Conservation (phyloP, 2,329 filamentous ascomycete species). For the Ascomycota sp. region DNA sequence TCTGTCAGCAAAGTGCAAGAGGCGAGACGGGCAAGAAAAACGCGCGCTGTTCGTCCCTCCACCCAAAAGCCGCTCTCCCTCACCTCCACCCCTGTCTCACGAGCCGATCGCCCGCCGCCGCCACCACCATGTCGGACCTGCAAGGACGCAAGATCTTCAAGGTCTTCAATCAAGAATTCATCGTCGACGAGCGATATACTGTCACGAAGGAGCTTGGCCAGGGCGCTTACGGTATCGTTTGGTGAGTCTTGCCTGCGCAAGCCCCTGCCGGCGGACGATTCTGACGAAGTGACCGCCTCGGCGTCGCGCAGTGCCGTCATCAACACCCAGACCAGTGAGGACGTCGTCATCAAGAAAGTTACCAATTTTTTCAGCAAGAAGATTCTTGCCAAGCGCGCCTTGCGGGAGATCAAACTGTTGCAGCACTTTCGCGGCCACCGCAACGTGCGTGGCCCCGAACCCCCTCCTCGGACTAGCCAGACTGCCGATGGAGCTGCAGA, state of each 20-base stretch:
- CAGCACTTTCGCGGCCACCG: slow-evolving; percentile 90
- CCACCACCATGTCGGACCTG: slow-evolving; percentile 19
- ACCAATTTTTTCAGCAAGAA: slow-evolving; percentile 99
- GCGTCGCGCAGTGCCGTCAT: slow-evolving; percentile 87
- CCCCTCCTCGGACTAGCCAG: too few species aligned
- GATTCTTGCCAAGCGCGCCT: slow-evolving; percentile 91
- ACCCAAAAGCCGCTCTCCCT: not conserved
- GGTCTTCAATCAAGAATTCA: slow-evolving; percentile 99
- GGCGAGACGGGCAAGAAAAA: too few species aligned
- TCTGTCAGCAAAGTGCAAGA: too few species aligned
- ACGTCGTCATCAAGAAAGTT: slow-evolving; percentile 97
- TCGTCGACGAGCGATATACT: slow-evolving; percentile 94
- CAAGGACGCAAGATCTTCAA: slow-evolving; percentile 75
- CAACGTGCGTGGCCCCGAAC: slow-evolving; percentile 43
- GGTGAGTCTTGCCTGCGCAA: too few species aligned
- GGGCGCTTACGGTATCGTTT: slow-evolving; percentile 96
- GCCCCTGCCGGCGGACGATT: too few species aligned
- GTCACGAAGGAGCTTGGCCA: slow-evolving; percentile 98
- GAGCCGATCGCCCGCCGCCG: not conserved
- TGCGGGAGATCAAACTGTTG: slow-evolving; percentile 95
- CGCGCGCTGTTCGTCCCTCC: not conserved
- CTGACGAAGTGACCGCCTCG: too few species aligned
- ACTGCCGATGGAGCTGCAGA: too few species aligned
- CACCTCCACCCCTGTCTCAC: not conserved
- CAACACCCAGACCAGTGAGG: slow-evolving; percentile 77